These are phyloP conservation scores for Flaveria brownii DNA, from an alignment of 129 eudicot species.

Conservation along the genomic window DNA sequence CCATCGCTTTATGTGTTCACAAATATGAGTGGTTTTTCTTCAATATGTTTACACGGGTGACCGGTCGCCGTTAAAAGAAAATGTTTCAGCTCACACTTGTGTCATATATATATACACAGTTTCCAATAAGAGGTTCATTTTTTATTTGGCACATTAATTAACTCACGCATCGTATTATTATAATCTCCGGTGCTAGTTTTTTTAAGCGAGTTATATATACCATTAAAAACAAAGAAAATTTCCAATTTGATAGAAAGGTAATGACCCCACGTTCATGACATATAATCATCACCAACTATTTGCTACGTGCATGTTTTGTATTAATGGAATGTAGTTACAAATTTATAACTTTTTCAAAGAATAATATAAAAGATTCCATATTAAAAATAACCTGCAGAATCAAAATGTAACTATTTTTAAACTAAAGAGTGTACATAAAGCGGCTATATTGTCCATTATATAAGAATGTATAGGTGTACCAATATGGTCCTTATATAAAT, in stretches of 20 bases:
- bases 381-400: not conserved
- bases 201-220: too few relatives aligned
- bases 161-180: too few relatives aligned
- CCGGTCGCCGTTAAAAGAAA: too few relatives aligned
- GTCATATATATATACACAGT: too few relatives aligned
- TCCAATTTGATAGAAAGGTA: not conserved
- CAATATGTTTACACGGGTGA: too few relatives aligned
- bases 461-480: constrained; percentile 25
- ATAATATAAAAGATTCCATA: not conserved
- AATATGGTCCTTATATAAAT: constrained; percentile 19
- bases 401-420: not conserved
- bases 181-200: too few relatives aligned
- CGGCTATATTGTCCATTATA: constrained; percentile 16
- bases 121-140: too few relatives aligned
- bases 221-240: not conserved
- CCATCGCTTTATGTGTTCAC: too few relatives aligned
- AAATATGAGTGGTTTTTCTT: too few relatives aligned
- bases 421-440: constrained; percentile 16
- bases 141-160: too few relatives aligned
- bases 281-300: not conserved
- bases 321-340: not conserved
- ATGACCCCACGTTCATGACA: not conserved
- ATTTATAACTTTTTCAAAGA: not conserved
- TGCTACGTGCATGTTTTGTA: not conserved
- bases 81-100: too few relatives aligned